Evolutionary conservation across 2,329 filamentous ascomycete species (phyloP).

Genomic region (Pleoardoris graminearum): DNA sequence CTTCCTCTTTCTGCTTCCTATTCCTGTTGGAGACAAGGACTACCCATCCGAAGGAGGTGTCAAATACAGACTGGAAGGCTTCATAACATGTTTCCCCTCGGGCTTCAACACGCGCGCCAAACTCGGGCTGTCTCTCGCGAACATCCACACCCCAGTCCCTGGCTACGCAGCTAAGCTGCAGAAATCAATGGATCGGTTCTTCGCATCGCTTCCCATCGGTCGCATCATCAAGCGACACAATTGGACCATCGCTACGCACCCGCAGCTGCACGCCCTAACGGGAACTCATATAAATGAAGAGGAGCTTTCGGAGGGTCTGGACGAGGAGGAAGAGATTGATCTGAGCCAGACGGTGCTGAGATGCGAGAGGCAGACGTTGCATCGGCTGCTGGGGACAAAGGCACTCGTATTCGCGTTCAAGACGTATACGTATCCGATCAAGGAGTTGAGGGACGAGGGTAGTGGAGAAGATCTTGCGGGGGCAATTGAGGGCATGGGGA

Average conservation of each 20-base stretch:
- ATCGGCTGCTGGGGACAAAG: constrained; percentile 58
- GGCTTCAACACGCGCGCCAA: constrained; percentile 63
- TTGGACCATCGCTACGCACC: constrained; percentile 53
- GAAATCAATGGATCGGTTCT: constrained; percentile 65
- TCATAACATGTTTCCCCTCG: constrained; percentile 59
- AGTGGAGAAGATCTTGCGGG: constrained; percentile 56
- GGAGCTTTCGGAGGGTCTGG: constrained; percentile 20
- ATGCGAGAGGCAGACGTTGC: constrained; percentile 64
- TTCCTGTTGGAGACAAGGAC: constrained; percentile 21
- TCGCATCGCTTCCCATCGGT: constrained; percentile 57
- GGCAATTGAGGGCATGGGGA: constrained; percentile 63
- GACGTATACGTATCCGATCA: constrained; percentile 63
- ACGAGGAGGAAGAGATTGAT: constrained; percentile 43
- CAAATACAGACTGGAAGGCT: constrained; percentile 61
- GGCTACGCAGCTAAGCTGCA: constrained; percentile 61
- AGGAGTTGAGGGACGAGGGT: constrained; percentile 61
- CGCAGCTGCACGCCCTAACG: constrained; percentile 45
- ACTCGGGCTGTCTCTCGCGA: constrained; percentile 55
- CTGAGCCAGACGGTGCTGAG: constrained; percentile 54
- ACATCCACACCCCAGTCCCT: constrained; percentile 64
- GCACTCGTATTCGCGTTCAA: constrained; percentile 65
- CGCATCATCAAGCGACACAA: constrained; percentile 61
- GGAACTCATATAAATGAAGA: constrained; percentile 52
- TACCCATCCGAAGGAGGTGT: constrained; percentile 11
- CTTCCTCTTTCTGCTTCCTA: constrained; percentile 61